Conservation (phyloP, 345 rosid species). For the Theobroma cacao region DNA sequence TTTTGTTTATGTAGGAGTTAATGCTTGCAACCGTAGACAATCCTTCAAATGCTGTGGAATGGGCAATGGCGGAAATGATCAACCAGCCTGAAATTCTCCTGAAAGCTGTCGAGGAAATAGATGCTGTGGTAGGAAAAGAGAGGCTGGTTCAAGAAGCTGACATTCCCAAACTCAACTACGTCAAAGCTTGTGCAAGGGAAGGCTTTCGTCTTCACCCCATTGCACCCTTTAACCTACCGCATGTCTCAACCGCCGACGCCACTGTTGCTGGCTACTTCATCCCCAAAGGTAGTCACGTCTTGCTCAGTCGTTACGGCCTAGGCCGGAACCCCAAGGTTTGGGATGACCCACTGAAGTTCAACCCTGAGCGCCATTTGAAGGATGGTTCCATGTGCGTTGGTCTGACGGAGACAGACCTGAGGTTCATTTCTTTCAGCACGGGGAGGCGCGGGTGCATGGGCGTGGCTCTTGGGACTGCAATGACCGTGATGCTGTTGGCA, state of each 20-base stretch:
- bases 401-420: background rate
- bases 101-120: background rate
- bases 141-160: background rate
- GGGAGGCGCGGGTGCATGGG: background rate
- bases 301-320: background rate
- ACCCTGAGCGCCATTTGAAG: background rate
- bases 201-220: background rate
- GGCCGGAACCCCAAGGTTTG: constrained; percentile 7
- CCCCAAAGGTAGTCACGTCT: background rate
- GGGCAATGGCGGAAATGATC: background rate
- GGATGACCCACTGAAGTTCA: background rate
- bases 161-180: background rate
- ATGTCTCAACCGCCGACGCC: background rate
- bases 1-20: background rate
- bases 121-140: background rate
- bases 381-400: background rate
- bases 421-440: background rate
- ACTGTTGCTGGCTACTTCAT: background rate
- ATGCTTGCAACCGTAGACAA: background rate
- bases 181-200: background rate
- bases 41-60: background rate
- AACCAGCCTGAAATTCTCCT: background rate
- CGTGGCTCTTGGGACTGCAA: background rate
- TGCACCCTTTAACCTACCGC: background rate
- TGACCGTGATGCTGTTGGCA: background rate